Percentiles rank a stretch among this genome's conserved stretches.
These are phyloP conservation scores for Stephanodiscus minutulus DNA, from an alignment of 108 stramenopile species.

Conservation along the genomic window DNA sequence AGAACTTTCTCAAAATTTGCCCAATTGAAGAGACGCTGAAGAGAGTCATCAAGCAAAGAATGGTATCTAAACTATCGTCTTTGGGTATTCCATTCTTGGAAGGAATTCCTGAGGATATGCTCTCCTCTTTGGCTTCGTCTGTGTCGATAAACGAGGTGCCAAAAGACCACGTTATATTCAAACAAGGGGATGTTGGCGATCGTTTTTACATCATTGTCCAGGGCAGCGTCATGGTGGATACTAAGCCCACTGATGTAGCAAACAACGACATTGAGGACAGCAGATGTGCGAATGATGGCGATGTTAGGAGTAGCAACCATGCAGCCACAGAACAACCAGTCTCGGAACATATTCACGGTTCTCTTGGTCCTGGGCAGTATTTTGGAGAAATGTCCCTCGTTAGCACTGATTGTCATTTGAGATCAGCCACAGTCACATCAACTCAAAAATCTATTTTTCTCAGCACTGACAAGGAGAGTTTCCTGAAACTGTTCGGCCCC, in stretches of 20 bases:
- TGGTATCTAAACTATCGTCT: constrained; percentile 53
- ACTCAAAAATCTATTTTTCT: constrained; percentile 48
- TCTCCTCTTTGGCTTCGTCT: constrained; percentile 30
- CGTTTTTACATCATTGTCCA: constrained; percentile 58
- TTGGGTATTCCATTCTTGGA: constrained; percentile 55
- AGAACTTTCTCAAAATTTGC: constrained; percentile 53
- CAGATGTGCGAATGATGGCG: no score
- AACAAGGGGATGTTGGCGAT: constrained; percentile 54
- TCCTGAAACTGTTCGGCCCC: constrained; percentile 45
- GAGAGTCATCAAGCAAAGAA: constrained; percentile 51
- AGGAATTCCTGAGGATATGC: constrained; percentile 50
- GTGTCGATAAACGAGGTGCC: constrained; percentile 48
- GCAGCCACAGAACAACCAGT: not conserved
- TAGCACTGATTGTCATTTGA: constrained; percentile 42
- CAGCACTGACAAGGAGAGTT: constrained; percentile 53
- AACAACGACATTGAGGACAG: not conserved
- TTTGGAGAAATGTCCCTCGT: constrained; percentile 86
- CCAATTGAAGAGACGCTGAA: constrained; percentile 43
- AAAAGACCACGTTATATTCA: constrained; percentile 48
- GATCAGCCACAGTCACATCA: constrained; percentile 51
- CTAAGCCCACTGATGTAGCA: constrained; percentile 4
- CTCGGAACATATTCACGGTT: constrained; percentile 62
- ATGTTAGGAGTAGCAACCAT: constrained; percentile 10
- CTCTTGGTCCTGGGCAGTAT: constrained; percentile 82
- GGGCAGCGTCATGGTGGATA: constrained; percentile 48